Evolutionary conservation across 257 asterid genomes (phyloP).

Genomic region (Osmanthus fragrans): DNA sequence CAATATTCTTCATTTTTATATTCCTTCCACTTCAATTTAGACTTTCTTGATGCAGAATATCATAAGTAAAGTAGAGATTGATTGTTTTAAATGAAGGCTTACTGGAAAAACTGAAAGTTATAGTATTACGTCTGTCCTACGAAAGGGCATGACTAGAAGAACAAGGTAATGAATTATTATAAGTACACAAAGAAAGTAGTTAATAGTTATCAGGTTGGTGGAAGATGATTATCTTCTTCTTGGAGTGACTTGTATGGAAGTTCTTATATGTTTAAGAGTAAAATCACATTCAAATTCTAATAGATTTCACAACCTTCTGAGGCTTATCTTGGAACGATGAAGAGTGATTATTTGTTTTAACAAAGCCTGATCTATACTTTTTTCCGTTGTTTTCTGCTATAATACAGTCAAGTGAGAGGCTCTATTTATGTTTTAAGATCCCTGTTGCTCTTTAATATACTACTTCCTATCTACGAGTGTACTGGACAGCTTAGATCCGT

Average conservation of each 20-base stretch:
- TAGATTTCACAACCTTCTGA: not conserved
- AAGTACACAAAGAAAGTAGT: not conserved
- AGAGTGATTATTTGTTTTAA: not conserved
- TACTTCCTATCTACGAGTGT: not conserved
- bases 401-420: no score
- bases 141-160: not conserved
- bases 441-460: not conserved
- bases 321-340: not conserved
- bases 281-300: no score
- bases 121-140: no score
- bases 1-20: not conserved
- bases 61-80: no score
- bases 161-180: no score
- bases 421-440: not conserved
- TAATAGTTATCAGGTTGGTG: not conserved
- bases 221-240: not conserved
- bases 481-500: no score
- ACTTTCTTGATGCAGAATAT: no score
- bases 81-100: no score
- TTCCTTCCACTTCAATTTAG: no score
- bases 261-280: no score
- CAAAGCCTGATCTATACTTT: not conserved
- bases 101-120: no score
- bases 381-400: not conserved
- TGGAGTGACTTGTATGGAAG: not conserved